phyloP scores from a whole-genome alignment of 345 rosid species.

The Heritiera littoralis region DNA sequence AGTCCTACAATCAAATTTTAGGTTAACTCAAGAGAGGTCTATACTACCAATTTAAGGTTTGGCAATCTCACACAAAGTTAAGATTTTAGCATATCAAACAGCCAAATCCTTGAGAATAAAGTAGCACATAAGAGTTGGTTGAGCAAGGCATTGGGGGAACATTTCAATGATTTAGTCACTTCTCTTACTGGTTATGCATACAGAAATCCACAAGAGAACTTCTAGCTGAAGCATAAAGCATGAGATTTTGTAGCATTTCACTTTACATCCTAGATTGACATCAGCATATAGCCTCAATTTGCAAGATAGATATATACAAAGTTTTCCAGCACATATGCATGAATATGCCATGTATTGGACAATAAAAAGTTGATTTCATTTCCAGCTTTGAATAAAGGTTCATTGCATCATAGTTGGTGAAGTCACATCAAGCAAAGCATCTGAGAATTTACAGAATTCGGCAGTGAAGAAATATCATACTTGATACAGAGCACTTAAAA shows the following conservation, averaged over 20 bases:
- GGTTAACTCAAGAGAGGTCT: neutral
- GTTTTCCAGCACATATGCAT: neutral
- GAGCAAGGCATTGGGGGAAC: neutral
- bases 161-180: neutral
- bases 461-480: neutral
- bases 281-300: neutral
- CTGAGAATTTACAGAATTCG: neutral
- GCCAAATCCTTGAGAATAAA: neutral
- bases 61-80: neutral
- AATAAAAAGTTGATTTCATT: neutral
- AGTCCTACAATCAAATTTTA: neutral
- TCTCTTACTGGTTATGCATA: neutral
- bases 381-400: neutral
- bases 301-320: neutral
- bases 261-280: neutral
- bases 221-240: neutral
- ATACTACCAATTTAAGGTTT: neutral
- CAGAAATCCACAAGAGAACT: neutral
- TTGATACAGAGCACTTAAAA: neutral
- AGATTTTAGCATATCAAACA: neutral
- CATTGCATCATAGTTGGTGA: slow-evolving; percentile 15
- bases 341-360: neutral
- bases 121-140: neutral
- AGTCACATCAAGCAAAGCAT: neutral
- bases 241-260: neutral